phyloP scores from a whole-genome alignment of 495 filamentous ascomycete genomes.

The Penicillium herquei region DNA sequence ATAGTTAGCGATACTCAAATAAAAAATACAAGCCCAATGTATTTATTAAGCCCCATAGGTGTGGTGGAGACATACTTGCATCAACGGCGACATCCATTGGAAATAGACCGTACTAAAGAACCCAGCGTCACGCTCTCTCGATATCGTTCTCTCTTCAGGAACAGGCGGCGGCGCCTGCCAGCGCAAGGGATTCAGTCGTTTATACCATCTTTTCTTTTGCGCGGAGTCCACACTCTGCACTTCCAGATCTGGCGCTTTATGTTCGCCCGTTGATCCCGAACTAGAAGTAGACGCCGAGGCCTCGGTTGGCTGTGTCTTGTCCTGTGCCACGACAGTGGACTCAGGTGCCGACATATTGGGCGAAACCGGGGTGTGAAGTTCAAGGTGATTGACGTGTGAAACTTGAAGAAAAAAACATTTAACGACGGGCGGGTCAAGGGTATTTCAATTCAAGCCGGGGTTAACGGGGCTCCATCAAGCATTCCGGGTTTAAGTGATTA shows the following conservation, averaged over 20 bases:
- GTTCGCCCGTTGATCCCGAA: conserved; percentile 19
- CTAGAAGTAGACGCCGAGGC: conserved; percentile 2
- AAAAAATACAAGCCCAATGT: neutral
- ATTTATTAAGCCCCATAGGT: neutral
- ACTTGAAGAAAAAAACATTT: neutral
- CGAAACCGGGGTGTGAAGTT: neutral
- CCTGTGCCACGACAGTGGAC: conserved; percentile 17
- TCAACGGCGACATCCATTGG: conserved; percentile 63
- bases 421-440: no score
- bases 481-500: no score
- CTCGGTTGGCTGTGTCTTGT: conserved; percentile 12
- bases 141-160: conserved; percentile 48
- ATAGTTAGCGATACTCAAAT: no score
- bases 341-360: conserved; percentile 20
- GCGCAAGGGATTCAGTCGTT: conserved; percentile 55
- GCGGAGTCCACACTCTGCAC: conserved; percentile 1
- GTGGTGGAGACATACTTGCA: conserved; percentile 34
- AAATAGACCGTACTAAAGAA: conserved; percentile 56
- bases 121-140: conserved; percentile 51
- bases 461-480: no score
- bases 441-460: no score
- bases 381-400: no score
- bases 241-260: conserved; percentile 15
- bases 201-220: conserved; percentile 50
- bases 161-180: conserved; percentile 50